Base-by-base conservation (phyloP, 2,329 filamentous ascomycete species). In the Diaporthe vaccinii region DNA sequence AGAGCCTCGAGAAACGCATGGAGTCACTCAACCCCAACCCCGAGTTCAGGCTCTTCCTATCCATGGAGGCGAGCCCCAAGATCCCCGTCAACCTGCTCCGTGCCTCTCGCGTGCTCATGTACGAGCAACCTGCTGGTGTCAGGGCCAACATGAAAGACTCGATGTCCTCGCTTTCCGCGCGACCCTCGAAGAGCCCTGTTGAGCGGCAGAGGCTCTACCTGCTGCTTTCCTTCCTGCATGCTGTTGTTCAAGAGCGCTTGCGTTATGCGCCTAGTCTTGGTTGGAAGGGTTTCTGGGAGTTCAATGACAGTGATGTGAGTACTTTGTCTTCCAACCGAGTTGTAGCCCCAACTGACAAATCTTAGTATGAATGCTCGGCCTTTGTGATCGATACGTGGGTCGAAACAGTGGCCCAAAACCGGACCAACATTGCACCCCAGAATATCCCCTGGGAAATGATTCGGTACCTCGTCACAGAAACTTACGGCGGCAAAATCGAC, bases 231-330 rank as follows among this genome's bases (percentile, higher is more conserved):
- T 98, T 99, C 90, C 83, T 99, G 80, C 97, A 99, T 82, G 97
- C 97, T 9, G 96, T 99, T 51, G 92, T 98, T 15, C 97, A 99
- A 84, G 97, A 99, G 84, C 90, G 97, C 79, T 88, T 99, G 77
- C 93, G 97, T 77, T 99, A 99, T 83, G 96, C 96, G 34, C 97
- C 97, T 0, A 96, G 90, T 74, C 88, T 99, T 73, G 97, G 97
- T 76, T 99, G 97, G 97, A 98, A 98, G 87, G 95, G 95, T 72
- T 98, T 98, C 89, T 99, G 97, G 97, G 97, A 99, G 85, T 99
- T 99, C 85, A 99, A 99, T 83, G 97, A 99, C 84, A 98, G 96
- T 80, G 97, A 99, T 85, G 95, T 97, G 91, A 94, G 94, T 92
- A 78, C 74, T n/a, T 51, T 44, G 25, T 53, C 20, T 39, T 28